Conservation (phyloP, 331 rosid species). For the Acacia pycnantha region DNA sequence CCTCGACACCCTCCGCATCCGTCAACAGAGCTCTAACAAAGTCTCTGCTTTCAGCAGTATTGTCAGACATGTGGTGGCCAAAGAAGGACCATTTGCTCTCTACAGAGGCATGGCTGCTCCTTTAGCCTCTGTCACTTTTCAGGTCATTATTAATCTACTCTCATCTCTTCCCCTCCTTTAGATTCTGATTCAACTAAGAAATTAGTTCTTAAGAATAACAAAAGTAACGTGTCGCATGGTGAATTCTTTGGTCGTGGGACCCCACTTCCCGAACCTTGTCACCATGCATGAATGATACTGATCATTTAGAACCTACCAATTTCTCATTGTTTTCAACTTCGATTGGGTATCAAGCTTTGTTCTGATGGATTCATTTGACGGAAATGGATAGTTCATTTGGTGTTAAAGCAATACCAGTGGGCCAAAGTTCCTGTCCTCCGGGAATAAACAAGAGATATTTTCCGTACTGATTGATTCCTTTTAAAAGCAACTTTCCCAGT, state of each 20-base stretch:
- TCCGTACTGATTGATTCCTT: background rate
- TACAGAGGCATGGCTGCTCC: constrained; percentile 92
- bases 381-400: background rate
- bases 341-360: background rate
- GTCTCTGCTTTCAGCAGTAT: constrained; percentile 64
- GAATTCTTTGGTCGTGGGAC: background rate
- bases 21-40: constrained; percentile 44
- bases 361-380: constrained; percentile 1
- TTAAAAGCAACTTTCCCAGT: constrained; percentile 1
- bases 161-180: background rate
- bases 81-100: constrained; percentile 69
- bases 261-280: background rate
- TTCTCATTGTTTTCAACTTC: background rate
- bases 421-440: background rate
- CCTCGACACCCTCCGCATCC: constrained; percentile 72
- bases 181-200: background rate
- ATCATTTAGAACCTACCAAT: background rate
- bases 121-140: constrained; percentile 79
- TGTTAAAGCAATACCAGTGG: background rate
- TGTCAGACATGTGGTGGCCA: constrained; percentile 48
- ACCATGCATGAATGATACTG: background rate
- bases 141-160: constrained; percentile 40
- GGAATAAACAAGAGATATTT: background rate
- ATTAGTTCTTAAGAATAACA: background rate
- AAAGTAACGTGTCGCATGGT: too few relatives aligned